Evolutionary conservation across 768 basidiomycete species (phyloP).

Genomic region (Mycena leptocephala): DNA sequence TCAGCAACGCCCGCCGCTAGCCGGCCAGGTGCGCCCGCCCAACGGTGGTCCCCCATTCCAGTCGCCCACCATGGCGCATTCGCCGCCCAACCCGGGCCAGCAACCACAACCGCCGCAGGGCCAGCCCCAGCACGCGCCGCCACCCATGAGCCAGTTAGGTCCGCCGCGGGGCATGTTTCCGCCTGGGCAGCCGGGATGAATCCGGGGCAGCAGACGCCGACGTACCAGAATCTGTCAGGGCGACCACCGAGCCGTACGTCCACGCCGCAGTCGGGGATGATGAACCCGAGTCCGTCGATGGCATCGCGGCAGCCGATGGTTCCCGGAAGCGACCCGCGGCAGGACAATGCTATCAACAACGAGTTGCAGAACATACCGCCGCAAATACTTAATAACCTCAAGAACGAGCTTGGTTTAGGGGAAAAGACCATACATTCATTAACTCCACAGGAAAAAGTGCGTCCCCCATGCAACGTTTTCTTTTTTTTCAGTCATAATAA

Average conservation of each 20-base stretch:
- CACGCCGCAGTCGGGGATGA: slow-evolving; percentile 64
- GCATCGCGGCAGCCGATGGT: slow-evolving; percentile 58
- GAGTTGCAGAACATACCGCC: slow-evolving; percentile 63
- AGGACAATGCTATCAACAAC: slow-evolving; percentile 48
- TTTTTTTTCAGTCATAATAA: background rate
- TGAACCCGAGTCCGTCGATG: slow-evolving; percentile 75
- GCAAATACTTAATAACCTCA: slow-evolving; percentile 50
- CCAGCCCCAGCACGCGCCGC: slow-evolving; percentile 49
- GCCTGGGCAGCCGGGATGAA: slow-evolving; percentile 58
- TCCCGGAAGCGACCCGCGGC: slow-evolving; percentile 21
- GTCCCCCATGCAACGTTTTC: slow-evolving; percentile 44
- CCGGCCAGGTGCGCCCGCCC: slow-evolving; percentile 59
- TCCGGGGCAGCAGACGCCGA: slow-evolving; percentile 57
- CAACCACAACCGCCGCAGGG: slow-evolving; percentile 30
- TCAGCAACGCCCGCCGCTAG: slow-evolving; percentile 49
- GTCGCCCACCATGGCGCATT: slow-evolving; percentile 77
- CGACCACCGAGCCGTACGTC: slow-evolving; percentile 76
- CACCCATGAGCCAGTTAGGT: slow-evolving; percentile 66
- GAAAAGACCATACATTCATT: slow-evolving; percentile 65
- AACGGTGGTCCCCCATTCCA: slow-evolving; percentile 69
- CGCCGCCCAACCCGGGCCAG: slow-evolving; percentile 64
- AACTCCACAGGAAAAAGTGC: slow-evolving; percentile 72
- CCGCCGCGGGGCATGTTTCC: slow-evolving; percentile 71
- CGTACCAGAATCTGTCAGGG: slow-evolving; percentile 57
- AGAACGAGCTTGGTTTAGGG: slow-evolving; percentile 58